Evolutionary conservation across 2,329 filamentous ascomycete species (phyloP).

Genomic region (Fusarium sp.): DNA sequence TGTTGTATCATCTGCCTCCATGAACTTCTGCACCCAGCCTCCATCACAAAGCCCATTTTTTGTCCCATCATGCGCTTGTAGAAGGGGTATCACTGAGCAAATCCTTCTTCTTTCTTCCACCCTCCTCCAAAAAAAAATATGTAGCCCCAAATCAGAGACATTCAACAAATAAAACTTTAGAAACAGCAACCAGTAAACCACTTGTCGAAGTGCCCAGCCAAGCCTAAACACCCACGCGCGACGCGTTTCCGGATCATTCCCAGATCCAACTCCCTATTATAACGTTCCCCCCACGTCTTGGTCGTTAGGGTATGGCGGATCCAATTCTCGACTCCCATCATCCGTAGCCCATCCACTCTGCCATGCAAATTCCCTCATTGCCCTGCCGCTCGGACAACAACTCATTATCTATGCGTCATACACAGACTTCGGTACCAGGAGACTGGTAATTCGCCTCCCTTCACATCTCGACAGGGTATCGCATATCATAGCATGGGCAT

Average conservation of each 20-base stretch:
- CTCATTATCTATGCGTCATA: slow-evolving; percentile 25
- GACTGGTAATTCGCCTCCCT: slow-evolving; percentile 5
- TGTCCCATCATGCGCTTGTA: slow-evolving; percentile 12
- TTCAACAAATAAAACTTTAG: slow-evolving; percentile 20
- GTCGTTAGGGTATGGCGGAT: slow-evolving; percentile 15
- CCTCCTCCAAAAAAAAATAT: neutral
- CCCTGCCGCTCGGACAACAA: slow-evolving; percentile 13
- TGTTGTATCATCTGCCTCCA: slow-evolving; percentile 9
- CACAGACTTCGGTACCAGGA: slow-evolving; percentile 10
- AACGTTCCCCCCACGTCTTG: slow-evolving; percentile 11
- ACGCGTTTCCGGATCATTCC: slow-evolving; percentile 30
- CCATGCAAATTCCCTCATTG: neutral
- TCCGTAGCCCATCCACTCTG: slow-evolving; percentile 1
- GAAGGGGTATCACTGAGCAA: slow-evolving; percentile 13
- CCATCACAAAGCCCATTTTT: slow-evolving; percentile 6
- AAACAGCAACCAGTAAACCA: slow-evolving; percentile 20
- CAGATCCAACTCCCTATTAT: slow-evolving; percentile 29
- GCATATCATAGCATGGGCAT: neutral
- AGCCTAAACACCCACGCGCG: slow-evolving; percentile 31
- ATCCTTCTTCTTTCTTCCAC: neutral
- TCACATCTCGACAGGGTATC: slow-evolving; percentile 1
- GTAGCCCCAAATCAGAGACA: slow-evolving; percentile 33
- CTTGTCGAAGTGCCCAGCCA: slow-evolving; percentile 28
- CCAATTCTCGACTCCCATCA: slow-evolving; percentile 26
- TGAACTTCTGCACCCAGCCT: slow-evolving; percentile 3